phyloP scores from a whole-genome alignment of 2,329 filamentous ascomycete genomes.

The Pyricularia pennisetigena region DNA sequence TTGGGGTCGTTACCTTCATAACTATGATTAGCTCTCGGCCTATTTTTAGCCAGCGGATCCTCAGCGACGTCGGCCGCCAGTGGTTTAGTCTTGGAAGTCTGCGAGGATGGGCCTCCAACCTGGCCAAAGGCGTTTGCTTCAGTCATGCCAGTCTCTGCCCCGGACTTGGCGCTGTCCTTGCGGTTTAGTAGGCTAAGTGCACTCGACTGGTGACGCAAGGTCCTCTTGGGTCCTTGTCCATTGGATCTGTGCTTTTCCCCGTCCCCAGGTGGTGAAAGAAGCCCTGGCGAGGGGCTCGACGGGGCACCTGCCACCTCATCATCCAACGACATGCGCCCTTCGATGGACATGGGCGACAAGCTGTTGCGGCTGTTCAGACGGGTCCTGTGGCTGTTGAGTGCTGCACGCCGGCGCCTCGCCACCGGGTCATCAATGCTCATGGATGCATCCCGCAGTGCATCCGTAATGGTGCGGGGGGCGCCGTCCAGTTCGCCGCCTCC shows the following conservation, averaged over 20 bases:
- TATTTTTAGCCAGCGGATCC: slow-evolving; percentile 29
- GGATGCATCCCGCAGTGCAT: slow-evolving; percentile 85
- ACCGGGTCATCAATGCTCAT: slow-evolving; percentile 70
- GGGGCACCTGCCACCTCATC: slow-evolving; percentile 17
- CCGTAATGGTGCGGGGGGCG: slow-evolving; percentile 63
- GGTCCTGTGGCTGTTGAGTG: slow-evolving; percentile 39
- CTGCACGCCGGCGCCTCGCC: slow-evolving; percentile 40
- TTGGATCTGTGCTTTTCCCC: slow-evolving; percentile 20
- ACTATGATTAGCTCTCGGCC: slow-evolving; percentile 51
- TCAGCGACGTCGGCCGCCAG: slow-evolving; percentile 19
- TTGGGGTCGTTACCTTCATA: slow-evolving; percentile 72
- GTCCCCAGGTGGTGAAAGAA: slow-evolving; percentile 8
- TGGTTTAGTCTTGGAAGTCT: slow-evolving; percentile 10
- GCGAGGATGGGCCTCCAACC: slow-evolving; percentile 43
- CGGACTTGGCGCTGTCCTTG: slow-evolving; percentile 47
- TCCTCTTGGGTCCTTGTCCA: slow-evolving; percentile 28
- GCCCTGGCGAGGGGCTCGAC: slow-evolving; percentile 15
- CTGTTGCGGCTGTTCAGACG: slow-evolving; percentile 28
- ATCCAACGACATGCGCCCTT: slow-evolving; percentile 20
- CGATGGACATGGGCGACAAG: slow-evolving; percentile 25
- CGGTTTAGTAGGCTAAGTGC: slow-evolving; percentile 49
- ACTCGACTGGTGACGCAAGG: slow-evolving; percentile 47
- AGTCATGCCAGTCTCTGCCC: slow-evolving; percentile 48
- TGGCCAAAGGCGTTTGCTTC: slow-evolving; percentile 50
- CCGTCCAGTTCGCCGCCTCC: slow-evolving; percentile 19